These are phyloP conservation scores for Daldinia grandis DNA, from an alignment of 495 filamentous ascomycete genomes.

Conservation along the genomic window DNA sequence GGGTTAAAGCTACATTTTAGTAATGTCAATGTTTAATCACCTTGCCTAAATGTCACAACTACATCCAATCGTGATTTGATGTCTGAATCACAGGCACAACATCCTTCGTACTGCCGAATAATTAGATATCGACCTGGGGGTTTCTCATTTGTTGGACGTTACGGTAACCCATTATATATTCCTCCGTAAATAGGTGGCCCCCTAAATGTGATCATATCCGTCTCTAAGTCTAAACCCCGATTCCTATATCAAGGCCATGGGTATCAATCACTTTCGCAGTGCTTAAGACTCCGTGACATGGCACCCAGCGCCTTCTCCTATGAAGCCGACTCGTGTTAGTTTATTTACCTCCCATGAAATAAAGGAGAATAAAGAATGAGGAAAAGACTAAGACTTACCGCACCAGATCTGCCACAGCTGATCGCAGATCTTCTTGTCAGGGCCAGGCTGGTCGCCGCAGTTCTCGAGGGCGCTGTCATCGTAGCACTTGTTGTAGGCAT, in stretches of 20 bases:
- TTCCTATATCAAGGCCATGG: neutral
- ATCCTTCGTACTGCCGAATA: too few relatives aligned
- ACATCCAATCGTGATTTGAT: neutral
- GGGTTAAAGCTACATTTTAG: conserved; percentile 19
- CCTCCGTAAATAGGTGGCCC: too few relatives aligned
- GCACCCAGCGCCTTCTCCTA: conserved; percentile 1
- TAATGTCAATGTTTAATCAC: conserved; percentile 40
- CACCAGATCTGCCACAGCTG: conserved; percentile 19
- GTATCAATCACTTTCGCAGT: neutral
- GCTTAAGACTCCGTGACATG: neutral
- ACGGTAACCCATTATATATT: too few relatives aligned
- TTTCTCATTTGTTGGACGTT: too few relatives aligned
- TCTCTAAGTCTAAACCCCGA: too few relatives aligned
- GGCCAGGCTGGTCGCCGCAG: neutral
- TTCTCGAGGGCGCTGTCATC: neutral
- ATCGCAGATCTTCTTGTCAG: neutral
- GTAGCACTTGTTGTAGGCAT: neutral
- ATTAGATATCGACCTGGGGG: too few relatives aligned
- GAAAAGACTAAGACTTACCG: neutral
- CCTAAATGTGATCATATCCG: too few relatives aligned
- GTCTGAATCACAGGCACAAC: neutral
- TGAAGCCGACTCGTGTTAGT: neutral
- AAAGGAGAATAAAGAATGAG: neutral
- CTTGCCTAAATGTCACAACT: neutral
- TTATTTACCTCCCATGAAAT: neutral